Conservation (phyloP, 2,329 filamentous ascomycete species). For the Hypoxylon sp. region DNA sequence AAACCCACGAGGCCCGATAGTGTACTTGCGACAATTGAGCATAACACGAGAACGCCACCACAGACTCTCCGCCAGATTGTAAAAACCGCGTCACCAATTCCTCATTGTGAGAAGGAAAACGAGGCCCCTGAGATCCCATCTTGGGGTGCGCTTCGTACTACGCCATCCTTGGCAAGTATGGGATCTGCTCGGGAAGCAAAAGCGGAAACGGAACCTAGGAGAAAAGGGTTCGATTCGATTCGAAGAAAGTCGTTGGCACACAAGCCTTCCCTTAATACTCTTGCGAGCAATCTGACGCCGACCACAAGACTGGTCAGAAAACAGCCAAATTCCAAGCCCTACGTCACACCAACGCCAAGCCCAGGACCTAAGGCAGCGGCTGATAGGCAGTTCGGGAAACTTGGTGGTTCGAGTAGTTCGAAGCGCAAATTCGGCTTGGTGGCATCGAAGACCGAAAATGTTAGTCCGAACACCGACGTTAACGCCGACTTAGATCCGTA, state of each 20-base stretch:
- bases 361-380: conserved; percentile 36
- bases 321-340: conserved; percentile 30
- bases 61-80: background rate
- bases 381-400: conserved; percentile 42
- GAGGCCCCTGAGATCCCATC: conserved; percentile 26
- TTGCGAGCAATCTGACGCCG: conserved; percentile 33
- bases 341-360: conserved; percentile 31
- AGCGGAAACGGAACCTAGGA: conserved; percentile 3
- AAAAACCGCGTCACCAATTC: conserved; percentile 2
- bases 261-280: conserved; percentile 40
- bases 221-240: conserved; percentile 28
- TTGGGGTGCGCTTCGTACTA: conserved; percentile 35
- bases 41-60: conserved; percentile 19
- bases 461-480: conserved; percentile 40
- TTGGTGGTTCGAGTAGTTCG: conserved; percentile 23
- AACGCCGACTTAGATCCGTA: conserved; percentile 43
- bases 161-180: conserved; percentile 35
- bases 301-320: conserved; percentile 40
- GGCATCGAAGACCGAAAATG: conserved; percentile 43
- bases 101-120: conserved; percentile 34
- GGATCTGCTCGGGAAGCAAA: conserved; percentile 17
- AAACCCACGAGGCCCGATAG: conserved; percentile 33
- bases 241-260: conserved; percentile 36
- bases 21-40: conserved; percentile 22
- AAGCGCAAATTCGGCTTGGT: conserved; percentile 27